Evolutionary conservation across 2,329 filamentous ascomycete genomes (phyloP).

Genomic region (Knufia petricola): DNA sequence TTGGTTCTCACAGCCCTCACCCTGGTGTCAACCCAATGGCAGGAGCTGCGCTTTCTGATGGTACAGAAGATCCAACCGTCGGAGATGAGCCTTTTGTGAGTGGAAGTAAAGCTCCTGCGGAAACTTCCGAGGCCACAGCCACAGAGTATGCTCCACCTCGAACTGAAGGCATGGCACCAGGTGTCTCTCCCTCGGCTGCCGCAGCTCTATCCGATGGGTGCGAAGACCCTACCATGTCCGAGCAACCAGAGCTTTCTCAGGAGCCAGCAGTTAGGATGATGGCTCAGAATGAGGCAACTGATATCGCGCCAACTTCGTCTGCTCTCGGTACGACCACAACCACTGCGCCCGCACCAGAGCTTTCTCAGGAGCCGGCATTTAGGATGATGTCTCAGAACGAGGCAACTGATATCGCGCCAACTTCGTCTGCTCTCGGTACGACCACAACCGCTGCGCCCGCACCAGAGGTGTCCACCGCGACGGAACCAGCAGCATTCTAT

Average conservation of each 20-base stretch:
- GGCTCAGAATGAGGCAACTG: conserved; percentile 19
- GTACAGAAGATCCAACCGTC: conserved; percentile 16
- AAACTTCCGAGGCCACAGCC: conserved; percentile 18
- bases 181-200: conserved; percentile 13
- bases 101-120: conserved; percentile 8
- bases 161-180: conserved; percentile 9
- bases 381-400: conserved; percentile 21
- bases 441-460: no score
- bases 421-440: neutral
- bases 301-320: conserved; percentile 4
- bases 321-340: neutral
- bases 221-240: conserved; percentile 18
- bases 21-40: conserved; percentile 14
- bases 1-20: neutral
- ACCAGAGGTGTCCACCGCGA: no score
- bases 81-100: conserved; percentile 17
- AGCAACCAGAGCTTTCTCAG: conserved; percentile 1
- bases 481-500: no score
- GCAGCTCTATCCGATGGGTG: conserved; percentile 19
- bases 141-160: conserved; percentile 20
- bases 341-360: neutral
- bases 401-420: conserved; percentile 6
- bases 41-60: conserved; percentile 16
- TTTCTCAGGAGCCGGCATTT: conserved; percentile 19
- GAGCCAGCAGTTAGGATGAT: conserved; percentile 21